Evolutionary conservation across 768 basidiomycete genomes (phyloP).

Genomic region (Serpula lacrymans): DNA sequence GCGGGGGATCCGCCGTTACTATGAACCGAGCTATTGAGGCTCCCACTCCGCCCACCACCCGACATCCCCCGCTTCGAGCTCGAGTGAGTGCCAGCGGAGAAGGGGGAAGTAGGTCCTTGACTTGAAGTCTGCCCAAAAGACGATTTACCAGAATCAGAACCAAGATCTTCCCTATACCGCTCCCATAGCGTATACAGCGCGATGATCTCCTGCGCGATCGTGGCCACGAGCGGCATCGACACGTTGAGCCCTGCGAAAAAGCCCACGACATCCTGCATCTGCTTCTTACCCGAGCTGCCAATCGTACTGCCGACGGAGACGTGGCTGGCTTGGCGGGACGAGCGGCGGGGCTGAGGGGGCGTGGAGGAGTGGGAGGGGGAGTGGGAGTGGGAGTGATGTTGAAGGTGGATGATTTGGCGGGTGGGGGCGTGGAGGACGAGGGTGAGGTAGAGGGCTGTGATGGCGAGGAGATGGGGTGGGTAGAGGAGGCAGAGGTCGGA

Average conservation of each 20-base stretch:
- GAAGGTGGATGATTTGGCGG: constrained; percentile 38
- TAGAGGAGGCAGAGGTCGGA: constrained; percentile 92
- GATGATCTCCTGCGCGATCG: constrained; percentile 89
- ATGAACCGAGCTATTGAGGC: constrained; percentile 11
- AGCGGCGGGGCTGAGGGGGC: constrained; percentile 48
- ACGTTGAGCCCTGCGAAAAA: constrained; percentile 89
- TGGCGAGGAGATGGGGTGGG: constrained; percentile 92
- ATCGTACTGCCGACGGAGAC: constrained; percentile 16
- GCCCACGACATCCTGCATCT: constrained; percentile 62
- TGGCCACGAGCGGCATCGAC: constrained; percentile 74
- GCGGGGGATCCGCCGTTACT: constrained; percentile 25
- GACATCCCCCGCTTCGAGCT: constrained; percentile 21
- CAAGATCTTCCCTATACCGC: constrained; percentile 65
- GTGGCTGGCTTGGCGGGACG: constrained; percentile 44
- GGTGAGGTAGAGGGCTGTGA: constrained; percentile 88
- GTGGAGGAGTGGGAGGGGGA: constrained; percentile 15
- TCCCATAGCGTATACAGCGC: constrained; percentile 90
- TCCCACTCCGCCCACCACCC: constrained; percentile 20
- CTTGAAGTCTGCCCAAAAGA: constrained; percentile 13
- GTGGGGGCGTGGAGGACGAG: constrained; percentile 69
- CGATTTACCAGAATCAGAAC: constrained; percentile 26
- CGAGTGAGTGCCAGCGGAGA: constrained; percentile 15
- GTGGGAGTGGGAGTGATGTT: constrained; percentile 32
- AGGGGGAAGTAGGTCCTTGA: constrained; percentile 15
- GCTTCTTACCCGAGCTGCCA: constrained; percentile 24